phyloP scores from a whole-genome alignment of 2,329 filamentous ascomycete species.

The Tolypocladium inflatum region DNA sequence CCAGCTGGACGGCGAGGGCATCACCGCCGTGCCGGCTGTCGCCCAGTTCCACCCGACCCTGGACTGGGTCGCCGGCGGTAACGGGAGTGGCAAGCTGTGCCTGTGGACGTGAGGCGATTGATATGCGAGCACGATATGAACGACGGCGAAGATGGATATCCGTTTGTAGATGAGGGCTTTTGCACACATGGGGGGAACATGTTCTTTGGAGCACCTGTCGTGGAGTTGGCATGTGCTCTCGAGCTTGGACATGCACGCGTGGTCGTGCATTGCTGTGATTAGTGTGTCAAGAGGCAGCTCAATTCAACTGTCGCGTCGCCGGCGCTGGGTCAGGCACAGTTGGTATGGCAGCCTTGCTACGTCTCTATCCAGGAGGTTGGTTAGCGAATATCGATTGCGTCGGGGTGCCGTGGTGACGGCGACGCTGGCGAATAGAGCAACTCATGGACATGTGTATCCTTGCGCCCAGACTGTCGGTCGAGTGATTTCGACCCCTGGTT shows the following conservation, averaged over 20 bases:
- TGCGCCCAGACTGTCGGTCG: neutral
- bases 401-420: too few relatives aligned
- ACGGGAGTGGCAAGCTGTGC: conserved; percentile 83
- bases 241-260: neutral
- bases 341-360: neutral
- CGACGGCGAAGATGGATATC: neutral
- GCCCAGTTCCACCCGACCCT: conserved; percentile 79
- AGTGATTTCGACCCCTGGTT: neutral
- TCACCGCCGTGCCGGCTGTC: conserved; percentile 90
- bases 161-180: neutral
- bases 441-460: neutral
- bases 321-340: neutral
- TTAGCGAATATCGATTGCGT: neutral
- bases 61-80: conserved; percentile 91
- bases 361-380: neutral
- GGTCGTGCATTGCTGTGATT: neutral
- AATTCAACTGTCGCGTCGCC: neutral
- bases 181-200: neutral
- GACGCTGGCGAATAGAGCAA: neutral
- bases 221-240: neutral
- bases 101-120: conserved; percentile 63
- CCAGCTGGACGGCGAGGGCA: conserved; percentile 78
- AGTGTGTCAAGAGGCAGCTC: neutral
- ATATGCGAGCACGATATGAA: neutral
- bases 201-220: neutral